These are phyloP conservation scores for Xanthoparmelia taractica DNA, from an alignment of 495 filamentous ascomycete genomes.

Conservation along the genomic window DNA sequence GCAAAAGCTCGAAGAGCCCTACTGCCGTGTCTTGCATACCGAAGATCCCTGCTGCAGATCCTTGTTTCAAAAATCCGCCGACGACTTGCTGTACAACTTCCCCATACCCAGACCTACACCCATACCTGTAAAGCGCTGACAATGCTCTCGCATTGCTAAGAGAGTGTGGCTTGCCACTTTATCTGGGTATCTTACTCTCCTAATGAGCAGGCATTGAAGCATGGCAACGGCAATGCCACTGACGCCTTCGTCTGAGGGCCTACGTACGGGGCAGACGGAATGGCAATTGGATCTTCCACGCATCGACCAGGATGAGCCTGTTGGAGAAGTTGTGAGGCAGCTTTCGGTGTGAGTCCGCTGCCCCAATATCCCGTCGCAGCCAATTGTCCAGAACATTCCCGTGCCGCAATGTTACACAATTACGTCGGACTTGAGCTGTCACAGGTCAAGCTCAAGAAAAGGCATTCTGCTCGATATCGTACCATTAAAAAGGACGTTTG, in stretches of 20 bases:
- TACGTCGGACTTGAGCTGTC: not conserved
- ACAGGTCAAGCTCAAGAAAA: not conserved
- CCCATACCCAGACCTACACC: not conserved
- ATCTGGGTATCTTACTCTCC: not conserved
- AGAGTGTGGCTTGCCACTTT: not conserved
- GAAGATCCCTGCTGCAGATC: conserved; percentile 1
- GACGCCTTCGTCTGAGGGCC: conserved; percentile 5
- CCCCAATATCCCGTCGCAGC: not conserved
- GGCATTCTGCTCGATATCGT: not conserved
- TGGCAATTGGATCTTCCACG: conserved; percentile 38
- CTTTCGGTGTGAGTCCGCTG: conserved; percentile 50
- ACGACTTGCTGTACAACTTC: too few species aligned
- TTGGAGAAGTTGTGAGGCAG: conserved; percentile 60
- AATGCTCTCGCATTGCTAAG: not conserved
- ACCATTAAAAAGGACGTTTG: not conserved
- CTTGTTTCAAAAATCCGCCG: not conserved
- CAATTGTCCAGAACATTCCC: too few species aligned
- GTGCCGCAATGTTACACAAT: too few species aligned
- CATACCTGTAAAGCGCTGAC: not conserved
- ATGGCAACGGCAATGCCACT: conserved; percentile 6
- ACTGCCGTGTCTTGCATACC: too few species aligned
- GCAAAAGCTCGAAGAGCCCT: too few species aligned
- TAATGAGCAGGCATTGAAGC: not conserved
- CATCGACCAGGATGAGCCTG: conserved; percentile 55
- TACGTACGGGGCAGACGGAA: not conserved